Conservation (phyloP, 169 alveolate genomes). For the Plasmodium coatneyi region DNA sequence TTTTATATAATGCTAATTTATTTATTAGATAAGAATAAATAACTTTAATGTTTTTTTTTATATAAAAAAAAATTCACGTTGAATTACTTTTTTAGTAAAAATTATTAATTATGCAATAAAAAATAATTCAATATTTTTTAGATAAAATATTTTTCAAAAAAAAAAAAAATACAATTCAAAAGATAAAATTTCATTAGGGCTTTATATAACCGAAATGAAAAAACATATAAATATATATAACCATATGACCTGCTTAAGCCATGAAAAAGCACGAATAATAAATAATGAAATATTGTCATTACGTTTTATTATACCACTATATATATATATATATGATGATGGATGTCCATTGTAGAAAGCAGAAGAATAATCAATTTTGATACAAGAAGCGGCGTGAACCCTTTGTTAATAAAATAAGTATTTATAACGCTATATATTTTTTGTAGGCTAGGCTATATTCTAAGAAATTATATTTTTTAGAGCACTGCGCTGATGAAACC, state of each 20-base stretch:
- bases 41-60: background rate
- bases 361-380: background rate
- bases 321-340: background rate
- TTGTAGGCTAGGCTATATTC: background rate
- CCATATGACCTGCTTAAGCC: background rate
- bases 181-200: background rate
- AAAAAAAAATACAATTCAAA: background rate
- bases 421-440: background rate
- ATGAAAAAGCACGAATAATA: background rate
- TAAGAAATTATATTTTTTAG: background rate
- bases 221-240: background rate
- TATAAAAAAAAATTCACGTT: background rate
- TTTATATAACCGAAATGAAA: background rate
- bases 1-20: background rate
- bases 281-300: background rate
- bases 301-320: background rate
- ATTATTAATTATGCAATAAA: background rate
- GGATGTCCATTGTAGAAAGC: background rate
- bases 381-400: background rate
- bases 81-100: background rate
- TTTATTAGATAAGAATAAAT: background rate
- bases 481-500: background rate
- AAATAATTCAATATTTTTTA: background rate
- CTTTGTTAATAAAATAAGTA: background rate
- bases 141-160: background rate